Evolutionary conservation across 768 basidiomycete genomes (phyloP), one percentile per base, ranked within the genome.

Genomic region (Porphyrellus cyaneotinctus): DNA sequence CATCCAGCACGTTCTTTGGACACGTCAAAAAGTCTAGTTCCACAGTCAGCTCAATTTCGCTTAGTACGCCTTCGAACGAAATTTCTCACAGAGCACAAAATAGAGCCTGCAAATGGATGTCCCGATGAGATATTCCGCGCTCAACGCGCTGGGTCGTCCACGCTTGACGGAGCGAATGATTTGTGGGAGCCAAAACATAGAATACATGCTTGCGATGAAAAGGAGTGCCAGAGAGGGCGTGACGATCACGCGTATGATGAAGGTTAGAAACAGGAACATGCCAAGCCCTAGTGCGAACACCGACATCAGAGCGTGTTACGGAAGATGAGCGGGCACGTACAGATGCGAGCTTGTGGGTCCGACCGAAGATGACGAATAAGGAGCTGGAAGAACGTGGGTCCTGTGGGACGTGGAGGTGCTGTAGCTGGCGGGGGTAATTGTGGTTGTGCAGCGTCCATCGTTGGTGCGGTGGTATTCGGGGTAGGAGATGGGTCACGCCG

Each of bases 1-100:
- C 76, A 53, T 95, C 91, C 51, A 95, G 75, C 7, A 95, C 87
- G 62, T 95, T 97, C 63, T 83, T 83, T 1, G 91, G 88, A 63
- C 89, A 95, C 1, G 77, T 78, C 64, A 94, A 72, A 58, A 88
- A 88, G 64, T 95, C 93, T 95, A 57, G 11, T 46, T 49, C n/a
- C 35, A 12, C 26, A 18, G 39, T 53, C 14, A 59, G 49, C 43
- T 20, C 15, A 26, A 9, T 14, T n/a, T 31, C 20, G n/a, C 18
- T 26, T 46, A 7, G 22, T 0, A 13, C 26, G 20, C 23, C 6
- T 12, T 10, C 13, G 39, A 39, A 43, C 1, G 23, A 35, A 39
- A 35, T 15, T 11, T 72, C 91, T 74, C 64, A 95, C 93, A 95
- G 33, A 91, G 64, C 3, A 83, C 81, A 43, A 86, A 78, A 51